phyloP scores from a whole-genome alignment of 306 rosid species.

The Ziziphus jujuba region DNA sequence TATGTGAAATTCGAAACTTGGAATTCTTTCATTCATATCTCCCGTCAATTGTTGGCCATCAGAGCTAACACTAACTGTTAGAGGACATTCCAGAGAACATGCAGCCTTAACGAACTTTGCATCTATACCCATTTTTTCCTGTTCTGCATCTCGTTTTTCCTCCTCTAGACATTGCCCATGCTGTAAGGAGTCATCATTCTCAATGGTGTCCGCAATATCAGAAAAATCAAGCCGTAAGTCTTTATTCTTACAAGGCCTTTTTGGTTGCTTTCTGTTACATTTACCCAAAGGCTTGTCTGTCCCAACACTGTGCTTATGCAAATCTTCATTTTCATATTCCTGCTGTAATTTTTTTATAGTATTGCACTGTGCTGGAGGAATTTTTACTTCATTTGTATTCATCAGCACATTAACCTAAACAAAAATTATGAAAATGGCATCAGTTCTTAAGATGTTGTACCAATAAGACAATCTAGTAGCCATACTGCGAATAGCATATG shows the following conservation, averaged over 20 bases:
- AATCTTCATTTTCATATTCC: constrained; percentile 26
- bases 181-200: background rate
- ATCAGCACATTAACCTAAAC: constrained; percentile 65
- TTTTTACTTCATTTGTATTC: constrained; percentile 51
- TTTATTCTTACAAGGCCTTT: background rate
- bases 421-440: constrained; percentile 10
- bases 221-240: background rate
- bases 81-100: no score
- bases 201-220: background rate
- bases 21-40: no score
- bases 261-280: background rate
- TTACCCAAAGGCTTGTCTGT: background rate
- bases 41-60: no score
- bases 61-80: no score
- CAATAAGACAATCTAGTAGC: background rate
- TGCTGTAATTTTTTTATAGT: constrained; percentile 39
- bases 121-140: no score
- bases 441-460: constrained; percentile 22
- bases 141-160: no score
- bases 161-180: no score
- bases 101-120: no score
- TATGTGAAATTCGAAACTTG: no score
- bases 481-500: background rate
- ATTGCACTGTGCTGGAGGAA: constrained; percentile 33
- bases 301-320: background rate